A percentile compares a stretch with the other conserved stretches of the same genome.
These are phyloP conservation scores for Syzygium jambos DNA, from an alignment of 345 rosid species.

Conservation along the genomic window DNA sequence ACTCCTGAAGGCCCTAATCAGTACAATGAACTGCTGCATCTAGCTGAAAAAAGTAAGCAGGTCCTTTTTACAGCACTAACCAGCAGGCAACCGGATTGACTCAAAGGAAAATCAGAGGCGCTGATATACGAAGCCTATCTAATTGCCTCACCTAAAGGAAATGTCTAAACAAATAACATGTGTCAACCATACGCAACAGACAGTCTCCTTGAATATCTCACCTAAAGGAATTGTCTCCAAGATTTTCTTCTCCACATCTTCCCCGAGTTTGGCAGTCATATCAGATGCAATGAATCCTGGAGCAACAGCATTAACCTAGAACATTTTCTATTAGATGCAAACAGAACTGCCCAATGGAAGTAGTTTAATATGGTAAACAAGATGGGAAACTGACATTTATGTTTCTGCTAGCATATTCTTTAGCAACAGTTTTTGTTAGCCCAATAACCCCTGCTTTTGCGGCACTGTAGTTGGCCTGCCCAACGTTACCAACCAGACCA, in stretches of 20 bases:
- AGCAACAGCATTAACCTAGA: constrained; percentile 85
- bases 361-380: neutral
- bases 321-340: neutral
- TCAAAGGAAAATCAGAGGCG: neutral
- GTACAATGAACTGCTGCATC: neutral
- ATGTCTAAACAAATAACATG: constrained; percentile 15
- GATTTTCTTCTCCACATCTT: constrained; percentile 84
- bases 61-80: neutral
- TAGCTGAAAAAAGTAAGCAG: neutral
- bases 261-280: constrained; percentile 92
- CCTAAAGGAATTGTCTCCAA: constrained; percentile 84
- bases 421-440: constrained; percentile 76
- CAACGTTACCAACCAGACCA: constrained; percentile 88
- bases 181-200: neutral
- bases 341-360: neutral
- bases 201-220: constrained; percentile 9
- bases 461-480: constrained; percentile 98
- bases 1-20: neutral
- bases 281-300: constrained; percentile 96
- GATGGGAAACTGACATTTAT: constrained; percentile 46
- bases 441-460: constrained; percentile 99
- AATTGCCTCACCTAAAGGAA: constrained; percentile 58
- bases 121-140: neutral
- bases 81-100: neutral
- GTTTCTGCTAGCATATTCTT: constrained; percentile 86